These are phyloP conservation scores for Trichoderma erinaceum DNA, from an alignment of 495 filamentous ascomycete species.

Conservation along the genomic window DNA sequence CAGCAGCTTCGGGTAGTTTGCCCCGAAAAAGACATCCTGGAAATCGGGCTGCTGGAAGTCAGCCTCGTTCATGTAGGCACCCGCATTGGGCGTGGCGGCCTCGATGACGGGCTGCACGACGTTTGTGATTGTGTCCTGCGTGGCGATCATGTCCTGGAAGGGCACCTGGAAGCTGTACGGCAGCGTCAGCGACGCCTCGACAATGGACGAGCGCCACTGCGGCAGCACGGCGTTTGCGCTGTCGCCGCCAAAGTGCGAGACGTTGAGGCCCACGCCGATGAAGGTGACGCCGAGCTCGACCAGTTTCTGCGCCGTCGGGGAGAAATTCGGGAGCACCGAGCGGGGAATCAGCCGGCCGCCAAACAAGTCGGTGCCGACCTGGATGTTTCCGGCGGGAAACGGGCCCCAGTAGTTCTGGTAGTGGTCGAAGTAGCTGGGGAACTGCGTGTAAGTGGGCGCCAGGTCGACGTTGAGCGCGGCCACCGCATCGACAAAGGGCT, in stretches of 20 bases:
- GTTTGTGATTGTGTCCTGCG: conserved; percentile 44
- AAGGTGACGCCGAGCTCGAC: conserved; percentile 41
- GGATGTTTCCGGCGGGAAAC: conserved; percentile 30
- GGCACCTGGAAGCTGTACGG: conserved; percentile 22
- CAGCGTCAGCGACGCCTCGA: conserved; percentile 11
- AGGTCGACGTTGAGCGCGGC: conserved; percentile 19
- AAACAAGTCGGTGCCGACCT: conserved; percentile 41
- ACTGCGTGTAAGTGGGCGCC: conserved; percentile 29
- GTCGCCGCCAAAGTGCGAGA: conserved; percentile 36
- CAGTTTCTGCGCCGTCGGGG: conserved; percentile 39
- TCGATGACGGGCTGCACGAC: conserved; percentile 40
- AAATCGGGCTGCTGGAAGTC: conserved; percentile 36
- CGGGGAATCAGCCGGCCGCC: conserved; percentile 55
- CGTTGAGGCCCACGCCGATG: conserved; percentile 29
- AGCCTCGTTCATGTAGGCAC: conserved; percentile 42
- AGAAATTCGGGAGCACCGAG: conserved; percentile 39
- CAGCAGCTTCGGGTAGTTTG: conserved; percentile 34
- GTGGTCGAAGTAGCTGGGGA: conserved; percentile 37
- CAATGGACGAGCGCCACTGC: conserved; percentile 44
- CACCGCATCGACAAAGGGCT: conserved; percentile 21
- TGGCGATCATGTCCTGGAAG: conserved; percentile 32
- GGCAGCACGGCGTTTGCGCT: conserved; percentile 50
- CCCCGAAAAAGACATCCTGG: conserved; percentile 35
- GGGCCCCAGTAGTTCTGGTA: conserved; percentile 35
- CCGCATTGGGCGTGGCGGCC: conserved; percentile 28